phyloP scores from a whole-genome alignment of 345 rosid species.

The Isatis tinctoria region DNA sequence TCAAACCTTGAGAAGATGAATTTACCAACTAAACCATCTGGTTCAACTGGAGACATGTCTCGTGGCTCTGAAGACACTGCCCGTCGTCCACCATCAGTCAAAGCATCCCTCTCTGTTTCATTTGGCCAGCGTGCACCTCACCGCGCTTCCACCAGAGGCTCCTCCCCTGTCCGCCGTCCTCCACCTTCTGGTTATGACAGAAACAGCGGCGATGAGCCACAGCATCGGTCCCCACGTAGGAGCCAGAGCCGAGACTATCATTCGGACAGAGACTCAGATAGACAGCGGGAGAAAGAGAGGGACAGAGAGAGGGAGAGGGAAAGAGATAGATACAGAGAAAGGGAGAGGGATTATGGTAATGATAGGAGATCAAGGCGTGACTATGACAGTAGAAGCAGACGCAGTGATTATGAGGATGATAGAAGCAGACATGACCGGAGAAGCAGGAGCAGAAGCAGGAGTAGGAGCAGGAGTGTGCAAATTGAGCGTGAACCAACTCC shows the following conservation, averaged over 20 bases:
- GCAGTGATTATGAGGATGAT: constrained; percentile 44
- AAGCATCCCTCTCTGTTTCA: constrained; percentile 98
- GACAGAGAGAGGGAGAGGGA: constrained; percentile 42
- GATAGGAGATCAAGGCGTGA: constrained; percentile 43
- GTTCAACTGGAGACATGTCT: constrained; percentile 77
- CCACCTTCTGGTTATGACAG: constrained; percentile 62
- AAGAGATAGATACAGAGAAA: constrained; percentile 36
- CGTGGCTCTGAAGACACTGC: constrained; percentile 96
- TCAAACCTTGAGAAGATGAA: constrained; percentile 92
- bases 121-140: constrained; percentile 99
- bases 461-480: constrained; percentile 66
- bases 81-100: constrained; percentile 96
- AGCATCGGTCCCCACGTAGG: constrained; percentile 57
- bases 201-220: constrained; percentile 41
- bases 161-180: constrained; percentile 92
- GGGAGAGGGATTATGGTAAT: constrained; percentile 38
- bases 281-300: constrained; percentile 40
- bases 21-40: constrained; percentile 70
- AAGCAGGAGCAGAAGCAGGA: constrained; percentile 62
- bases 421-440: constrained; percentile 40
- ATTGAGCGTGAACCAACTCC: constrained; percentile 56
- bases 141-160: constrained; percentile 97
- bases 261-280: constrained; percentile 59
- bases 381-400: constrained; percentile 41
- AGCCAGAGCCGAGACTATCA: constrained; percentile 71